Evolutionary conservation across 169 alveolate species (phyloP).

Genomic region (Cyclospora cayetanensis): DNA sequence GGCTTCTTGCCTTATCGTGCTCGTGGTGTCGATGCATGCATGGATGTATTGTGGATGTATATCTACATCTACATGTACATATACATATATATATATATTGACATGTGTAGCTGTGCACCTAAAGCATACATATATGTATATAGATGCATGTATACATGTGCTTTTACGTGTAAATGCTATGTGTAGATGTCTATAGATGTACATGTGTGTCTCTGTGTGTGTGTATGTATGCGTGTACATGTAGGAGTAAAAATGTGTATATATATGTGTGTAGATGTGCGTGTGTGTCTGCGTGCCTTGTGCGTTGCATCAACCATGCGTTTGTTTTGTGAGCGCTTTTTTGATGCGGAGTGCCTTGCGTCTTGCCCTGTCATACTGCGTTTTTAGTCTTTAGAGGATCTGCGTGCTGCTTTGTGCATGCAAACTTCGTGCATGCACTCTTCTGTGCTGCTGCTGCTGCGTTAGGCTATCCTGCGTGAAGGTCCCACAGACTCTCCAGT

Average conservation of each 20-base stretch:
- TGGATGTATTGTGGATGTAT: neutral
- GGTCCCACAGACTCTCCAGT: slow-evolving; percentile 5
- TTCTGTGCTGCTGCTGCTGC: neutral
- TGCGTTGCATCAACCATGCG: neutral
- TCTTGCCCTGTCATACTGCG: neutral
- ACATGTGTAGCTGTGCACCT: neutral
- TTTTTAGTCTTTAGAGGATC: neutral
- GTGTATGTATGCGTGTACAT: neutral
- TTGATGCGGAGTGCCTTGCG: neutral
- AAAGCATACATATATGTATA: neutral
- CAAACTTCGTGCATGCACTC: too few species aligned
- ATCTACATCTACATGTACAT: neutral
- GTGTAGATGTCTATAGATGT: too few species aligned
- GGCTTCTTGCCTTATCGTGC: neutral
- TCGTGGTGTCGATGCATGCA: neutral
- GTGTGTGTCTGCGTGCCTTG: neutral
- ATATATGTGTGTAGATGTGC: neutral
- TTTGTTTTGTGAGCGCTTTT: neutral
- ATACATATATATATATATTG: neutral
- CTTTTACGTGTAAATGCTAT: neutral
- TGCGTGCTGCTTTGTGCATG: too few species aligned
- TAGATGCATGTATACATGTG: neutral
- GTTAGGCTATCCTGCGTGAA: neutral
- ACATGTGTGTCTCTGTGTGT: neutral
- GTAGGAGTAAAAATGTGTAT: neutral